Evolutionary conservation across 495 filamentous ascomycete species (phyloP).

Genomic region (Arthonia radiata): DNA sequence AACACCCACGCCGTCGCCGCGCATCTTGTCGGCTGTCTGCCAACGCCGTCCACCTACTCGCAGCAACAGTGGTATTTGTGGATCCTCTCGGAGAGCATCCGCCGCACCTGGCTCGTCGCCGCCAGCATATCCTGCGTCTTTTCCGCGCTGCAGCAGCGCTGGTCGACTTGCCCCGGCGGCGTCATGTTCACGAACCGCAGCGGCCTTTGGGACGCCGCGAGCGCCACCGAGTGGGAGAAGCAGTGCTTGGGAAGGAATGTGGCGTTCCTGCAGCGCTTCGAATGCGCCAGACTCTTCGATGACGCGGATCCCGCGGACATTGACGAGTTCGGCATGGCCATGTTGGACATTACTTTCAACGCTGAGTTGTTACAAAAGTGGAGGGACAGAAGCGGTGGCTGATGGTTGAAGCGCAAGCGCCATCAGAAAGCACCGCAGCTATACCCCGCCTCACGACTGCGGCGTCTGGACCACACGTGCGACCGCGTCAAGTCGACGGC

Average conservation of each 20-base stretch:
- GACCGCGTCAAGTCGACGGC: too few species aligned
- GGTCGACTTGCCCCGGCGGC: constrained; percentile 4
- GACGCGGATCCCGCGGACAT: constrained; percentile 4
- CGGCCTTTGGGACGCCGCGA: constrained; percentile 6
- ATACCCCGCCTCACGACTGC: too few species aligned
- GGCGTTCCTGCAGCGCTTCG: constrained; percentile 4
- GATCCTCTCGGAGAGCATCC: constrained; percentile 7
- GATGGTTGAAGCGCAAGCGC: too few species aligned
- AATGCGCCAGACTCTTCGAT: constrained; percentile 3
- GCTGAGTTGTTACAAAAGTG: constrained; percentile 5
- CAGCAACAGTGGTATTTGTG: constrained; percentile 5
- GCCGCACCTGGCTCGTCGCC: constrained; percentile 7
- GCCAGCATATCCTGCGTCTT: constrained; percentile 2
- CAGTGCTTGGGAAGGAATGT: constrained; percentile 5
- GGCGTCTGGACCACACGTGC: too few species aligned
- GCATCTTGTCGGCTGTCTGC: constrained; percentile 4
- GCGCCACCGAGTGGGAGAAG: constrained; percentile 5
- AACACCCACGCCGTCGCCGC: constrained; percentile 2
- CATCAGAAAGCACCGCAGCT: too few species aligned
- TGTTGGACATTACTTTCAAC: constrained; percentile 4
- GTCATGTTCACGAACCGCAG: constrained; percentile 6
- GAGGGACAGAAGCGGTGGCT: constrained; percentile 5
- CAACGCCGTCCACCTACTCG: constrained; percentile 3
- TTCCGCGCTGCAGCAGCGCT: constrained; percentile 3
- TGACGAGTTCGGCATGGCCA: constrained; percentile 4